These are phyloP conservation scores for Ogataea dorogensis DNA, from an alignment of 805 yeast genomes.

Conservation along the genomic window DNA sequence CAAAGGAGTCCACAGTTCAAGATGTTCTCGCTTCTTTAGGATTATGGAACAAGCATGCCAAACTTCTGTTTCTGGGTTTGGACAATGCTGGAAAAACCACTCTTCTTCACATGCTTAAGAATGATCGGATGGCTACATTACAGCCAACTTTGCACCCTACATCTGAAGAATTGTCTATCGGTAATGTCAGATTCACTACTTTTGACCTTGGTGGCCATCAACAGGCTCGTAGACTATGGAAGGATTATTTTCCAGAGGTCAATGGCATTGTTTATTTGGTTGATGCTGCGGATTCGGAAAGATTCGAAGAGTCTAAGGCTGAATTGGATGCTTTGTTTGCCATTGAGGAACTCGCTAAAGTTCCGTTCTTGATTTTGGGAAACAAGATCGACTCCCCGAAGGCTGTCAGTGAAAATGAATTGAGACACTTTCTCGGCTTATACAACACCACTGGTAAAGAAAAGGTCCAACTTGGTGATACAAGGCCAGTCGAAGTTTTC, in stretches of 20 bases:
- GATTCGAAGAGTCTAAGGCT: conserved; percentile 91
- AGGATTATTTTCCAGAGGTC: conserved; percentile 98
- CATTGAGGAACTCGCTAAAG: conserved; percentile 85
- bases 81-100: conserved; percentile 99
- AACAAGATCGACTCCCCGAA: conserved; percentile 93
- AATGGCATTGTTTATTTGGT: conserved; percentile 95
- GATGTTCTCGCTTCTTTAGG: conserved; percentile 78
- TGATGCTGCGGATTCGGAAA: conserved; percentile 94
- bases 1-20: conserved; percentile 44
- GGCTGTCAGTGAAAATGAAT: conserved; percentile 93
- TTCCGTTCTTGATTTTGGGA: conserved; percentile 92
- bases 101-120: conserved; percentile 77
- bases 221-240: conserved; percentile 99
- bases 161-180: conserved; percentile 95
- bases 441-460: conserved; percentile 90
- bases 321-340: conserved; percentile 91
- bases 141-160: conserved; percentile 99
- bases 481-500: conserved; percentile 91
- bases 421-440: conserved; percentile 85
- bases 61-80: conserved; percentile 89
- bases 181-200: conserved; percentile 94
- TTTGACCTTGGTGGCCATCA: conserved; percentile 98
- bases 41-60: conserved; percentile 92
- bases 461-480: conserved; percentile 60
- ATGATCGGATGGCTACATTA: conserved; percentile 95